Evolutionary conservation across 345 rosid genomes (phyloP).

Genomic region (Melaleuca alternifolia): DNA sequence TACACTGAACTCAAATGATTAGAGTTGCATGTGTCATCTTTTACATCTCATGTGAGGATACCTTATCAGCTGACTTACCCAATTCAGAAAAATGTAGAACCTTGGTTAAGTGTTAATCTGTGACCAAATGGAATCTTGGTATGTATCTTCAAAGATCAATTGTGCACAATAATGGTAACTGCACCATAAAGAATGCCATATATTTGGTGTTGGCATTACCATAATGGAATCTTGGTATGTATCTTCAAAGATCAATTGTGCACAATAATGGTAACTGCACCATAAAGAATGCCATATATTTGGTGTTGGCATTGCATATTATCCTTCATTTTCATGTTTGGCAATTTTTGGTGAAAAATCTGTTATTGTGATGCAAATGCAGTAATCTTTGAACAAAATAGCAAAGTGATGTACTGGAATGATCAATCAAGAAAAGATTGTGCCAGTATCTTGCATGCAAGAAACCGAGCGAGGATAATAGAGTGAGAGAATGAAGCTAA

Average conservation of each 20-base stretch:
- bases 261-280: neutral
- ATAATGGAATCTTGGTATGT: neutral
- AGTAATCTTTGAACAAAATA: neutral
- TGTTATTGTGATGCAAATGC: neutral
- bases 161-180: neutral
- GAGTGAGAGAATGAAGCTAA: neutral
- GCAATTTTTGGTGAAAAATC: neutral
- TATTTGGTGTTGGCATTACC: neutral
- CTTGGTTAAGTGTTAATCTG: neutral
- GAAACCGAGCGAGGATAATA: neutral
- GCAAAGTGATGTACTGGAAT: neutral
- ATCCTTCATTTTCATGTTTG: neutral
- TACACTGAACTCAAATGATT: neutral
- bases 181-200: neutral
- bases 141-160: neutral
- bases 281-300: neutral
- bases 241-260: neutral
- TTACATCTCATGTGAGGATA: neutral
- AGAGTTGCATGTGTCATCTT: neutral
- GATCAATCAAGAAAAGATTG: neutral
- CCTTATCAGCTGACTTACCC: neutral
- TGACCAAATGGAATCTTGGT: neutral
- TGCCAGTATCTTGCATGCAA: neutral
- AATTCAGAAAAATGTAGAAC: neutral
- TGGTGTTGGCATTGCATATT: neutral